Evolutionary conservation across 2,329 filamentous ascomycete genomes (phyloP), one percentile per base, ranked within the genome.

Genomic region (Colletotrichum incanum): DNA sequence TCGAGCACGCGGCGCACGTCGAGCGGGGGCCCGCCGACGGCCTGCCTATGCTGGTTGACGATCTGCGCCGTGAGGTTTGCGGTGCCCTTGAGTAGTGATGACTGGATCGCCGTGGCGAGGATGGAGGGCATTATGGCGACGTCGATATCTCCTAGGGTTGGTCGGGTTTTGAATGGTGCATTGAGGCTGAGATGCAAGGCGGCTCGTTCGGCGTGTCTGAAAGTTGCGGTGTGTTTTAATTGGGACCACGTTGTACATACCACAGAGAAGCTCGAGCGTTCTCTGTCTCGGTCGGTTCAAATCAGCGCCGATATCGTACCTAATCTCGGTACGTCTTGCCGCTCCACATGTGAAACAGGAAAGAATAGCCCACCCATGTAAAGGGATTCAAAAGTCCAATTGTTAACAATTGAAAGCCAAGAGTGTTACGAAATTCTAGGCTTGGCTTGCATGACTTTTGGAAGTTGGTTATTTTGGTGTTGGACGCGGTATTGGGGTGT

Each of bases 1-100:
- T 82, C 81, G 41, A 77, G 49, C 26, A 82, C 77, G 73, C 81
- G 81, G 73, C 81, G 81, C 64, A 66, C 67, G 75, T 82, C 81
- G 47, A 73, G 56, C 70, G 70, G 65, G 26, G 60, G 41, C 45
- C 37, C 37, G 52, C 58, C 66, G 45, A 5, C 47, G 31, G 50
- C 26, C 50, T 52, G 65, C 20, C 70, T 28, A 60, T 70, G 70
- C 70, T 72, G 70, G 54, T 72, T 72, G 65, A 72, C 70, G 28
- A 72, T 49, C 54, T 72, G 70, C 43, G 70, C 70, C 5, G 70
- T 72, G 65, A 72, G 64, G 66, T 72, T 72, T 56, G 70, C 70
- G 37, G 65, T 69, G 37, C 65, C 70, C 54, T 72, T 72, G 54
- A 72, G 70, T n/a, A 67, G 62, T 41, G 70, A 67, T 41, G 70